phyloP scores from a whole-genome alignment of 768 basidiomycete genomes.

The Leccinum boreale region DNA sequence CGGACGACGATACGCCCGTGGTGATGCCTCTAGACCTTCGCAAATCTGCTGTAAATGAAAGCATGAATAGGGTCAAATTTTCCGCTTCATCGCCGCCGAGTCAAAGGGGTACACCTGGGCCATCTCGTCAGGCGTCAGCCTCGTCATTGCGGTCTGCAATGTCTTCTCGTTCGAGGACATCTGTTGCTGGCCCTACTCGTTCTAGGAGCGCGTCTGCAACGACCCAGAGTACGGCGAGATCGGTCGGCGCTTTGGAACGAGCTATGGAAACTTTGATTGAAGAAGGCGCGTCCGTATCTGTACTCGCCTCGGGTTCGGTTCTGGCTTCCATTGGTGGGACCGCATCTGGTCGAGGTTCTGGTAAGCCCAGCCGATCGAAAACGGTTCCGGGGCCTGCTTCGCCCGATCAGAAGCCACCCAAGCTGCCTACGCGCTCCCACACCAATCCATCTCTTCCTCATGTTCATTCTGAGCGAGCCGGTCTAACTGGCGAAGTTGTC shows the following conservation, averaged over 20 bases:
- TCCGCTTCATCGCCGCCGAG: constrained; percentile 25
- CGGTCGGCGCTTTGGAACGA: constrained; percentile 42
- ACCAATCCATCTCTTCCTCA: constrained; percentile 45
- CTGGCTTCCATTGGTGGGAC: constrained; percentile 28
- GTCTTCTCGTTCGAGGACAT: constrained; percentile 14
- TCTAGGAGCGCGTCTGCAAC: constrained; percentile 26
- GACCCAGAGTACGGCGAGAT: constrained; percentile 28
- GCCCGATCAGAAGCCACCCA: constrained; percentile 45
- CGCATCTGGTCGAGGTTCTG: constrained; percentile 15
- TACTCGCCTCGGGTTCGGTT: constrained; percentile 34
- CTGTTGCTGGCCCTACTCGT: constrained; percentile 11
- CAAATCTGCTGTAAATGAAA: constrained; percentile 13
- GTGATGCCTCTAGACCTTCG: constrained; percentile 27
- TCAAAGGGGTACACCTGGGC: constrained; percentile 18
- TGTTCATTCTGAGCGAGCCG: constrained; percentile 29
- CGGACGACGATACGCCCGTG: constrained; percentile 33
- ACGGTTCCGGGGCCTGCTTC: constrained; percentile 47
- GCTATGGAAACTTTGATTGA: constrained; percentile 53
- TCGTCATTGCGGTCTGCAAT: constrained; percentile 21
- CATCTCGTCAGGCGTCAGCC: constrained; percentile 27
- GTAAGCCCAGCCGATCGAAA: constrained; percentile 44
- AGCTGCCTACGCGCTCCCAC: constrained; percentile 54
- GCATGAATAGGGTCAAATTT: constrained; percentile 32
- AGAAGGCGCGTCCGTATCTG: constrained; percentile 35
- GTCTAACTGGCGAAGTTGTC: constrained; percentile 25